Percentiles rank a stretch among this genome's conserved stretches.
Evolutionary conservation across 805 yeast species (phyloP).

Genomic region (Candida namnaoensis): DNA sequence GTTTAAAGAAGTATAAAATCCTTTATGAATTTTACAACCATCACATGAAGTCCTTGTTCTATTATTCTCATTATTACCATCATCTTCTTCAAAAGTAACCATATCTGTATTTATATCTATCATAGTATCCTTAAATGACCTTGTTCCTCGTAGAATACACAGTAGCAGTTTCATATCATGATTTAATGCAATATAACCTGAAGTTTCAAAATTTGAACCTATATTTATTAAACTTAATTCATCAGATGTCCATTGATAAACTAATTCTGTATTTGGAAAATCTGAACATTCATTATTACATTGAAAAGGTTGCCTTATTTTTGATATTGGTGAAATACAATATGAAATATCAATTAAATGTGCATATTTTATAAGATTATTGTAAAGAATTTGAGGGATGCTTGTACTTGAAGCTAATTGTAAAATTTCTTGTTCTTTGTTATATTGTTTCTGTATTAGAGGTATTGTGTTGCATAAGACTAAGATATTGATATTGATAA

Average conservation of each 20-base stretch:
- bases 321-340: constrained; percentile 14
- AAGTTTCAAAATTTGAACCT: constrained; percentile 8
- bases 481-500: no score
- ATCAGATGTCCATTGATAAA: constrained; percentile 16
- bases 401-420: not conserved
- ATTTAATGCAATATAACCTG: constrained; percentile 16
- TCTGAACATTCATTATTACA: constrained; percentile 16
- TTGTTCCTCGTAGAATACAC: constrained; percentile 14
- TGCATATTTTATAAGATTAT: constrained; percentile 7
- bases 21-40: constrained; percentile 15
- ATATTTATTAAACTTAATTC: constrained; percentile 5
- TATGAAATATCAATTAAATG: constrained; percentile 18
- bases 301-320: constrained; percentile 12
- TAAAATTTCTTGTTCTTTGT: not conserved
- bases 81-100: constrained; percentile 5
- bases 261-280: constrained; percentile 13
- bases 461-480: no score
- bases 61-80: not conserved
- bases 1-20: constrained; percentile 10
- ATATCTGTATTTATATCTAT: constrained; percentile 17
- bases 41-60: not conserved
- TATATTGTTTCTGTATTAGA: no score
- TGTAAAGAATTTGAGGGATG: constrained; percentile 6
- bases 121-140: constrained; percentile 17
- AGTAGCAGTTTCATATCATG: constrained; percentile 5